A percentile compares a stretch with the other conserved stretches of the same genome.
These are phyloP conservation scores for Neurospora sp. DNA, from an alignment of 495 filamentous ascomycete species.

Conservation along the genomic window DNA sequence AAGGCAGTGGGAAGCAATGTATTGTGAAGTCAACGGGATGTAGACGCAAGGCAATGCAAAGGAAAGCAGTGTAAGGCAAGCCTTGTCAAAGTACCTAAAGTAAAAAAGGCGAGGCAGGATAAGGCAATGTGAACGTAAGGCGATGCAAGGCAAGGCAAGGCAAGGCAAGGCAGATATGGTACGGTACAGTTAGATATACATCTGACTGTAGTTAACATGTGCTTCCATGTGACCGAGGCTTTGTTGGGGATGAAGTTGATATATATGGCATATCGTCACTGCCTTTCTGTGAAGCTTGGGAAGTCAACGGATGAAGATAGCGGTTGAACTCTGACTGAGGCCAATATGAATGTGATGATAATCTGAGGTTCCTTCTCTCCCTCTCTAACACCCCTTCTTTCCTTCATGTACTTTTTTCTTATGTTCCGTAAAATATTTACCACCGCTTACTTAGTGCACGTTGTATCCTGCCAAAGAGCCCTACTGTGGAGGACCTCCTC, in stretches of 20 bases:
- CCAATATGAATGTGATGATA: neutral
- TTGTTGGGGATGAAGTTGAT: neutral
- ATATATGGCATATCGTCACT: neutral
- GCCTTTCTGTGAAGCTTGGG: neutral
- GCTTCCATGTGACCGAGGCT: neutral
- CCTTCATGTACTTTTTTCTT: no score
- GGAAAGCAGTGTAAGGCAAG: neutral
- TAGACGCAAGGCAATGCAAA: neutral
- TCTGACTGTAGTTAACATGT: neutral
- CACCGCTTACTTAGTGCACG: no score
- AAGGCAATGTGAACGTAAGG: neutral
- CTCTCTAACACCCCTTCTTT: neutral
- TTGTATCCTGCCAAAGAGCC: neutral
- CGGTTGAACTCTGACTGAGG: neutral
- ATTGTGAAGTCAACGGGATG: neutral
- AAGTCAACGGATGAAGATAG: neutral
- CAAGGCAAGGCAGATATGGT: neutral
- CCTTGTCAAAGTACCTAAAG: neutral
- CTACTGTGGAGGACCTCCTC: neutral
- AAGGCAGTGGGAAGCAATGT: neutral
- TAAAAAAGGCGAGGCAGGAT: neutral
- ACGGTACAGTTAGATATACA: neutral
- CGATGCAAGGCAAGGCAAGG: neutral
- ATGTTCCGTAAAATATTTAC: no score
- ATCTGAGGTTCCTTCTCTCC: neutral